phyloP scores from a whole-genome alignment of 73 alveolate species.

The Paramecium primaurelia region DNA sequence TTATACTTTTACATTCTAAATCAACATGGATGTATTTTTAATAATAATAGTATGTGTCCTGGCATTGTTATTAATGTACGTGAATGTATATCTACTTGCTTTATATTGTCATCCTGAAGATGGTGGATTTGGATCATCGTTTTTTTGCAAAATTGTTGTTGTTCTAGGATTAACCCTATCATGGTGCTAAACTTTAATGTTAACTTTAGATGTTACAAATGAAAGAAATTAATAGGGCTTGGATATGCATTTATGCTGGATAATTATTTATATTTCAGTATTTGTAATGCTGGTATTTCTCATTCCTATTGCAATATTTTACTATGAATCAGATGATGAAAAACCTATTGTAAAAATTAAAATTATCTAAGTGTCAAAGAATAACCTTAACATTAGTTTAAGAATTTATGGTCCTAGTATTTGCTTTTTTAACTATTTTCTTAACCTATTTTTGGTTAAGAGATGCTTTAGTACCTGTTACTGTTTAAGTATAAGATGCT shows the following conservation, averaged over 20 bases:
- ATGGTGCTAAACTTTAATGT: slow-evolving; percentile 68
- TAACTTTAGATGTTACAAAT: slow-evolving; percentile 80
- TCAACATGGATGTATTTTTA: slow-evolving; percentile 50
- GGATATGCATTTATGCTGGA: slow-evolving; percentile 82
- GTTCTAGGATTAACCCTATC: slow-evolving; percentile 66
- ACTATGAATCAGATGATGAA: slow-evolving; percentile 85
- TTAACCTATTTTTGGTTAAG: slow-evolving; percentile 57
- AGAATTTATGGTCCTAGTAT: slow-evolving; percentile 60
- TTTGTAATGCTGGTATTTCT: slow-evolving; percentile 63
- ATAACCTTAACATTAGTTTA: slow-evolving; percentile 56
- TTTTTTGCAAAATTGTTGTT: slow-evolving; percentile 57
- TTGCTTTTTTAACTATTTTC: slow-evolving; percentile 58
- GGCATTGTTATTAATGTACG: slow-evolving; percentile 21
- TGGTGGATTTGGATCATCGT: slow-evolving; percentile 66
- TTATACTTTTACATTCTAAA: not conserved
- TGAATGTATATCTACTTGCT: slow-evolving; percentile 60
- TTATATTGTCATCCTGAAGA: slow-evolving; percentile 73
- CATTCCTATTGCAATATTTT: slow-evolving; percentile 72
- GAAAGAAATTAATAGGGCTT: slow-evolving; percentile 63
- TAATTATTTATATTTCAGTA: slow-evolving; percentile 69
- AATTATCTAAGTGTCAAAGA: slow-evolving; percentile 57
- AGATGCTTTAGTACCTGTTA: slow-evolving; percentile 38
- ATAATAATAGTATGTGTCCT: slow-evolving; percentile 27
- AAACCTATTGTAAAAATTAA: slow-evolving; percentile 58
- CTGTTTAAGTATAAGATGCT: not conserved